Percentiles rank a stretch among this genome's conserved stretches.
Evolutionary conservation across 129 eudicot genomes (phyloP).

Genomic region (Apium graveolens): DNA sequence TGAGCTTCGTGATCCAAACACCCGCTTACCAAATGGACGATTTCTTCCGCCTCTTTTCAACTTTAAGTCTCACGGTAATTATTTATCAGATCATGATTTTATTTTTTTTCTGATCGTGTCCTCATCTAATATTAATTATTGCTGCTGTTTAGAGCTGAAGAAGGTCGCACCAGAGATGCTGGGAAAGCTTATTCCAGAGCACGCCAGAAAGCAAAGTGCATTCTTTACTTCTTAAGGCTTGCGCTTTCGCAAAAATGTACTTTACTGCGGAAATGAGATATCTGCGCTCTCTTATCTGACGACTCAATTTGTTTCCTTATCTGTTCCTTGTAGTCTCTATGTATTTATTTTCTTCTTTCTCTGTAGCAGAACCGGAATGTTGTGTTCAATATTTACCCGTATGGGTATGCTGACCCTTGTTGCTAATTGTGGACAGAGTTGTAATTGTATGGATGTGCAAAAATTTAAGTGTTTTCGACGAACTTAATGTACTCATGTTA

Average conservation of each 20-base stretch:
- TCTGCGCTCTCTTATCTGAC: neutral
- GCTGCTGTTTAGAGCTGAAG: slow-evolving; percentile 50
- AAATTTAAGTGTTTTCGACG: neutral
- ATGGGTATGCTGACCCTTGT: slow-evolving; percentile 18
- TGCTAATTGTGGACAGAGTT: slow-evolving; percentile 13
- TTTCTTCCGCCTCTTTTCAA: slow-evolving; percentile 80
- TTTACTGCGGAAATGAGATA: neutral
- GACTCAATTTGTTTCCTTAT: slow-evolving; percentile 6
- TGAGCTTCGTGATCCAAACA: slow-evolving; percentile 82
- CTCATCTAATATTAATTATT: slow-evolving; percentile 1
- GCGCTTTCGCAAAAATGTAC: neutral
- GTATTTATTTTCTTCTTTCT: slow-evolving; percentile 14
- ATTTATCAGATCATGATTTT: neutral
- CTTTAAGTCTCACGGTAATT: slow-evolving; percentile 76
- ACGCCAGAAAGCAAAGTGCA: slow-evolving; percentile 68
- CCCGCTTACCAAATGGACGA: slow-evolving; percentile 81
- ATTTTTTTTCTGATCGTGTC: neutral
- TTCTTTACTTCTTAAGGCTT: slow-evolving; percentile 45
- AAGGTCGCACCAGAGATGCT: slow-evolving; percentile 52
- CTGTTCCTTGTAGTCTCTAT: slow-evolving; percentile 23
- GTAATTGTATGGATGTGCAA: slow-evolving; percentile 11
- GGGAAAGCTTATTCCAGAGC: slow-evolving; percentile 61
- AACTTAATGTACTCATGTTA: neutral
- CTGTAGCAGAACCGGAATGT: slow-evolving; percentile 5
- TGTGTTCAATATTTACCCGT: neutral